phyloP scores from a whole-genome alignment of 2,329 filamentous ascomycete species.

The Lasiodiplodia sp. region DNA sequence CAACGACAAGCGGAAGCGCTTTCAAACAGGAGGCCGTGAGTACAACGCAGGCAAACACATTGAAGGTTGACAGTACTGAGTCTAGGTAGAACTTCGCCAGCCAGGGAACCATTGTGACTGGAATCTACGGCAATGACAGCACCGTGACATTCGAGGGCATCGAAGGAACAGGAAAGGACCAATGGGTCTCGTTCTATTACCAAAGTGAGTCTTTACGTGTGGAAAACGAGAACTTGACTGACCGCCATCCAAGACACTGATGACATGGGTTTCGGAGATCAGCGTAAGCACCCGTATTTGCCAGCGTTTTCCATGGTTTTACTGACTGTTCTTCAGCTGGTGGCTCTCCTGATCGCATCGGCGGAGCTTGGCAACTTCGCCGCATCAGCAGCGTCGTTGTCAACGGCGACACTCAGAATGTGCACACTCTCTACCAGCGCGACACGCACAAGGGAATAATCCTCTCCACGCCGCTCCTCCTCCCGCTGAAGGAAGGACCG shows the following conservation, averaged over 20 bases:
- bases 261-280: conserved; percentile 66
- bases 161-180: conserved; percentile 58
- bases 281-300: conserved; percentile 38
- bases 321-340: conserved; percentile 45
- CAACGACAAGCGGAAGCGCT: conserved; percentile 55
- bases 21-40: conserved; percentile 61
- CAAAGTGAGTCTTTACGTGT: conserved; percentile 46
- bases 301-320: neutral
- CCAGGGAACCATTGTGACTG: conserved; percentile 57
- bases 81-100: conserved; percentile 53
- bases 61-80: neutral
- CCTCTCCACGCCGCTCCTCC: conserved; percentile 62
- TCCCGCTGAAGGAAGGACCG: conserved; percentile 61
- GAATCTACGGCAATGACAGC: conserved; percentile 63
- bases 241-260: conserved; percentile 53
- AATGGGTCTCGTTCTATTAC: conserved; percentile 67
- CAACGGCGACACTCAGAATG: conserved; percentile 58
- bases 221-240: neutral
- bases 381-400: conserved; percentile 68
- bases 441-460: conserved; percentile 68
- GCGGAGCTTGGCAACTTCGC: conserved; percentile 65
- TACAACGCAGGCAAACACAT: neutral
- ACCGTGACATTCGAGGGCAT: conserved; percentile 60
- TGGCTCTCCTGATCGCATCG: conserved; percentile 66
- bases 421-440: conserved; percentile 61